Base-by-base conservation (phyloP, 306 rosid genomes). In the Lathyrus sativus region DNA sequence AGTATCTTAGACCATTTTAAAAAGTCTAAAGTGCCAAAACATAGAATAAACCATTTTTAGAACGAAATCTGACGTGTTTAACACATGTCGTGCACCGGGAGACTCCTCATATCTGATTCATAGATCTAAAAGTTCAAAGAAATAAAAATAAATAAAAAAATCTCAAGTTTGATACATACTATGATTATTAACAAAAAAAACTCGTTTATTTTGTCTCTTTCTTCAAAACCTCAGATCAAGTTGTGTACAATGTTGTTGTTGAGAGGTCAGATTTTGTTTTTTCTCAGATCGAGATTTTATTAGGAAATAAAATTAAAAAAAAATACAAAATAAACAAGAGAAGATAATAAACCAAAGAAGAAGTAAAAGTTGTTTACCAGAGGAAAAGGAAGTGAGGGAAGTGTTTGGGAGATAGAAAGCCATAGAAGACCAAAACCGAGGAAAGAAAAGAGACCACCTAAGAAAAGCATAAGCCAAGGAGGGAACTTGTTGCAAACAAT, bases 391-490 rank as follows among this genome's bases (percentile, higher is more conserved):
- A 86, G 58, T 1, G 88, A 75, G 10, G 4, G 53, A 59, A 86
- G 72, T 0, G 86, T 80, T 1, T 72, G 15, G n/a, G 73, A 70
- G 15, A 90, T 68, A 19, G 92, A 65, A 6, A 90, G 95, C 79
- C 84, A 90, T 1, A 90, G 70, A 24, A 84, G 39, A 17, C 95
- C 91, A 15, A 77, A 90, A 45, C 96, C 96, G 14, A 76, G 9
- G 64, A 86, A 86, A 73, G 90, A 88, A 17, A 84, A 76, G 3
- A 86, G 19, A 50, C 80, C 76, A 3, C 96, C 96, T 26, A 88
- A 24, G 69, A 72, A 41, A 22, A 90, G 87, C 46, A 90, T 71
- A 4, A 88, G 39, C 96, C 88, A 90, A 42, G 96, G 95, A 48
- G 55, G 55, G 55, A 48, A 48, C 5, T 48, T 48, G 55, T 48